phyloP scores from a whole-genome alignment of 768 basidiomycete species.

The Rhodotorula kratochvilovae region DNA sequence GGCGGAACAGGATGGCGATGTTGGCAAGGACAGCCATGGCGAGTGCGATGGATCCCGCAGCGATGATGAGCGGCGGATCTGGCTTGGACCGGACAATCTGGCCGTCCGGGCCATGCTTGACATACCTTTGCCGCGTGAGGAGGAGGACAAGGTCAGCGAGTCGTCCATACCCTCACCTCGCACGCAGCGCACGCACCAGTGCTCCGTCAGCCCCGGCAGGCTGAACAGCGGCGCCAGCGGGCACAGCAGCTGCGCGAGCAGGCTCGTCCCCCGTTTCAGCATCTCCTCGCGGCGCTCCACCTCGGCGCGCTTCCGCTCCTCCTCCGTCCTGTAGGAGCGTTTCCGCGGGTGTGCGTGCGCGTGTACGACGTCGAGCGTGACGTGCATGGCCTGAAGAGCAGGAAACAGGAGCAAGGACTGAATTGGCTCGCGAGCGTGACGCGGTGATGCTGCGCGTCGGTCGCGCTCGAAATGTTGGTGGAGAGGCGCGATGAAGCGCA shows the following conservation, averaged over 20 bases:
- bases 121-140: conserved; percentile 3
- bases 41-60: conserved; percentile 6
- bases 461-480: no score
- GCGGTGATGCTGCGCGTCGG: no score
- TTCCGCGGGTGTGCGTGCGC: not conserved
- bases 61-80: conserved; percentile 23
- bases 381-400: not conserved
- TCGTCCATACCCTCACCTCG: no score
- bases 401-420: not conserved
- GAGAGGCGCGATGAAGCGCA: no score
- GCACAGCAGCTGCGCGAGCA: conserved; percentile 15
- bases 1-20: conserved; percentile 12
- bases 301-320: not conserved
- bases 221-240: conserved; percentile 13
- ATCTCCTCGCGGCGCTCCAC: not conserved
- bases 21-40: conserved; percentile 13
- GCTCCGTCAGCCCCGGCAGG: conserved; percentile 9
- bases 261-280: not conserved
- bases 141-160: not conserved
- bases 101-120: not conserved
- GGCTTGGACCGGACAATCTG: not conserved
- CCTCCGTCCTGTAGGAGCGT: not conserved
- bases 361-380: not conserved
- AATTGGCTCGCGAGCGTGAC: not conserved
- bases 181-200: not conserved